Base-by-base conservation (phyloP, 1,284 basidiomycete genomes). In the Ceratobasidium sp. region DNA sequence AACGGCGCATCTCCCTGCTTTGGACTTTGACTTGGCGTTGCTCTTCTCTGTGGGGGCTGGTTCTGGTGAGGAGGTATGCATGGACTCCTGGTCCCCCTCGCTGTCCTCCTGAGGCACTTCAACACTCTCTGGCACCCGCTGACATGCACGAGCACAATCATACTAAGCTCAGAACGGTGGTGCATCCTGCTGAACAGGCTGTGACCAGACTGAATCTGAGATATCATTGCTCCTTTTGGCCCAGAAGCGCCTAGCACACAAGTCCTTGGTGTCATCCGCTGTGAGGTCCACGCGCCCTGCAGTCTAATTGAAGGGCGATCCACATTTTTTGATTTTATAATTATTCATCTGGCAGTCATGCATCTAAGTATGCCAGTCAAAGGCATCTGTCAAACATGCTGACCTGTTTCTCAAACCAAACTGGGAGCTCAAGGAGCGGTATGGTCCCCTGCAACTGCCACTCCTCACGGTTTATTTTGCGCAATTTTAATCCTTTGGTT, bases 241-340 rank as follows among this genome's bases (percentile, higher is more conserved):
- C 7, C n/a, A 13, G n/a, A 42, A 64, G 8, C 39, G 17, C n/a
- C n/a, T 23, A 20, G 61, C 61, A 23, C 37, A n/a, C 5, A 64
- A 23, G 45, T 64, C 61, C n/a, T 45, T 64, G 23, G 61, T 33
- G 8, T 64, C 61, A 45, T 64, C 61, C 3, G 20, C 61, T 39
- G 61, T 11, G 4, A 42, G 3, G 26, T 64, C 61, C 15, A 64
- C 33, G 2, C 33, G 2, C 42, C 31, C 4, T 64, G 37, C 13
- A 64, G 20, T n/a, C 10, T 6, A n/a, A 64, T 28, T 39, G 61
- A 39, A n/a, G 37, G 3, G n/a, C 26, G 31, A 7, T 42, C 42
- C 13, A 64, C 39, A 42, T 26, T 64, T 3, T 28, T 64, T 64
- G 20, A 64, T 20, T 4, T 15, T 39, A 64, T 64, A 64, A 23